phyloP scores from a whole-genome alignment of 2,329 filamentous ascomycete species.

The Sporothrix curviconia region DNA sequence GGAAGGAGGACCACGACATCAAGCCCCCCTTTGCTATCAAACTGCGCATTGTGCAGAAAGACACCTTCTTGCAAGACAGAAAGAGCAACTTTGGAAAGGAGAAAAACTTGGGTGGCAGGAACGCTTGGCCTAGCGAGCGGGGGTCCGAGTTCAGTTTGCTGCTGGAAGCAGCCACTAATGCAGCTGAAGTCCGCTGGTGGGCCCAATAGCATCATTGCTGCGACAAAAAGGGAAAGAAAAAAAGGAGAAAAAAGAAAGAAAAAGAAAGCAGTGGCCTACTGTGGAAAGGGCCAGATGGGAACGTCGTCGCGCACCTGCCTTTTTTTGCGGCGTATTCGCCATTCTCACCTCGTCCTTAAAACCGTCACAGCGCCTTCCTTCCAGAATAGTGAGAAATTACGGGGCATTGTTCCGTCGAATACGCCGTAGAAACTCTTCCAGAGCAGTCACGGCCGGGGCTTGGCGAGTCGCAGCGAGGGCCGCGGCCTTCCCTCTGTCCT shows the following conservation, averaged over 20 bases:
- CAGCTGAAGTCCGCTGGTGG: constrained; percentile 12
- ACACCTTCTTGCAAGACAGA: not conserved
- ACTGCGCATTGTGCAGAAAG: not conserved
- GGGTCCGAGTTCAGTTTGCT: constrained; percentile 14
- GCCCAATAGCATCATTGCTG: constrained; percentile 8
- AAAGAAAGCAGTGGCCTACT: not conserved
- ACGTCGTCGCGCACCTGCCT: not conserved
- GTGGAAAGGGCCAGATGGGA: no score
- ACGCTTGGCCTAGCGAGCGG: constrained; percentile 11
- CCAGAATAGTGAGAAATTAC: not conserved
- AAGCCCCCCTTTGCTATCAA: not conserved
- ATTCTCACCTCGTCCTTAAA: not conserved
- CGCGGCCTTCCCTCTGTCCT: not conserved
- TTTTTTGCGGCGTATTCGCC: not conserved
- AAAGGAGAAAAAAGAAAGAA: not conserved
- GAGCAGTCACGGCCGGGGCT: not conserved
- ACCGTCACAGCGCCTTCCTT: not conserved
- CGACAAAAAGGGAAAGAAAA: not conserved
- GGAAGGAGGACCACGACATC: not conserved
- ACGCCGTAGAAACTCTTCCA: not conserved
- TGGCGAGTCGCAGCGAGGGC: not conserved
- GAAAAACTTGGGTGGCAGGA: constrained; percentile 14
- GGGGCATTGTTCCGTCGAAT: not conserved
- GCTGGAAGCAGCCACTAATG: constrained; percentile 15
- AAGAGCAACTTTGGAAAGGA: not conserved